Conservation (phyloP, 192 early-diverging fungal species). For the Rhizoclosmatium sp. region DNA sequence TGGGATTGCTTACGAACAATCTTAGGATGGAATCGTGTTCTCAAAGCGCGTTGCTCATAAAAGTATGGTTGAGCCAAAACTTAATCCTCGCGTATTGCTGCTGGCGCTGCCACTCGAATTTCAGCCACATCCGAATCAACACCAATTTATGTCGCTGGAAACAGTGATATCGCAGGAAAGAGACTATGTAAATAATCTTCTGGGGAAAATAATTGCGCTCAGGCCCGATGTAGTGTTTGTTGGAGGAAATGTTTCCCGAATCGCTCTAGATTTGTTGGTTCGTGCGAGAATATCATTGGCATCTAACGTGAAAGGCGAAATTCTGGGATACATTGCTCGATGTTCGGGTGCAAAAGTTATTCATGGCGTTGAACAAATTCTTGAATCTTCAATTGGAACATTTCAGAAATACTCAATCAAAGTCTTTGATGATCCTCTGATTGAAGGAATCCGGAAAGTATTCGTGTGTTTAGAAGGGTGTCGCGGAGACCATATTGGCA, state of each 20-base stretch:
- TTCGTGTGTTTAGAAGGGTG: slow-evolving; percentile 92
- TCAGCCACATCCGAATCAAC: slow-evolving; percentile 50
- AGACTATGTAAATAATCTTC: slow-evolving; percentile 81
- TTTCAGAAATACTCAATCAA: slow-evolving; percentile 80
- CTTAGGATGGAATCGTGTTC: slow-evolving; percentile 84
- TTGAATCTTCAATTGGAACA: slow-evolving; percentile 57
- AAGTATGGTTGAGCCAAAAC: slow-evolving; percentile 76
- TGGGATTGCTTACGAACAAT: background rate
- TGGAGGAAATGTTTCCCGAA: slow-evolving; percentile 81
- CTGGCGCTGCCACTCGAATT: slow-evolving; percentile 89
- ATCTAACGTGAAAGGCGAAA: slow-evolving; percentile 84
- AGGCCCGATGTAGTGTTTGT: slow-evolving; percentile 83
- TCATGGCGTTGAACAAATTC: slow-evolving; percentile 81
- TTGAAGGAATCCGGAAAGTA: slow-evolving; percentile 84
- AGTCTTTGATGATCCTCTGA: slow-evolving; percentile 80
- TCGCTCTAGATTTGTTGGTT: slow-evolving; percentile 84
- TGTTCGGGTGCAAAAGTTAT: slow-evolving; percentile 87
- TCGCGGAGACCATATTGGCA: slow-evolving; percentile 79
- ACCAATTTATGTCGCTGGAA: slow-evolving; percentile 68
- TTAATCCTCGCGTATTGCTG: slow-evolving; percentile 82
- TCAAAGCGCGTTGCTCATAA: slow-evolving; percentile 94
- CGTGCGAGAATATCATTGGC: slow-evolving; percentile 81
- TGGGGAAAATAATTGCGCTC: slow-evolving; percentile 78
- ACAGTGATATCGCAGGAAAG: slow-evolving; percentile 84
- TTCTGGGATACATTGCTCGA: slow-evolving; percentile 86